Evolutionary conservation across 768 basidiomycete species (phyloP).

Genomic region (Boletales sp.): DNA sequence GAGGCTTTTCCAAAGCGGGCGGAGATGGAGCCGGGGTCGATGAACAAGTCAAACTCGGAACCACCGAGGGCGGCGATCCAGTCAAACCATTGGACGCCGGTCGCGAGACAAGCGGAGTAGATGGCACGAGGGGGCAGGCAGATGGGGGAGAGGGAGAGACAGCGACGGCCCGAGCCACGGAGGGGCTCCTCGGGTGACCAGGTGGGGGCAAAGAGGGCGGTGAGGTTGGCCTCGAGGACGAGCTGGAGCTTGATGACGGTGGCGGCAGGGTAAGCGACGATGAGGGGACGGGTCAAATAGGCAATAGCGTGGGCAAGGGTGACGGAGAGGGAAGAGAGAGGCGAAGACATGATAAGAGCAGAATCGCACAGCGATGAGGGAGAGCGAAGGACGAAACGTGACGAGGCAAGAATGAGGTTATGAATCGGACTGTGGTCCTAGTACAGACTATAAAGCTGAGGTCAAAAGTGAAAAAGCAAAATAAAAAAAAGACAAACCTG

Average conservation of each 20-base stretch:
- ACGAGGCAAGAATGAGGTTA: conserved; percentile 19
- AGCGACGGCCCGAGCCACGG: conserved; percentile 68
- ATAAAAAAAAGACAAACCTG: conserved; percentile 18
- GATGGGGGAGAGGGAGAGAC: conserved; percentile 66
- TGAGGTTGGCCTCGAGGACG: conserved; percentile 70
- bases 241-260: conserved; percentile 68
- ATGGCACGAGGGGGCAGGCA: conserved; percentile 69
- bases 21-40: conserved; percentile 77
- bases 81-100: conserved; percentile 75
- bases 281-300: conserved; percentile 68
- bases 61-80: conserved; percentile 73
- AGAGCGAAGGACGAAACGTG: conserved; percentile 23
- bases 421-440: conserved; percentile 24
- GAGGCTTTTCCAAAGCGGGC: conserved; percentile 50
- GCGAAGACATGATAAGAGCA: conserved; percentile 23
- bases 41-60: conserved; percentile 72
- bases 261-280: conserved; percentile 51
- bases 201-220: conserved; percentile 59
- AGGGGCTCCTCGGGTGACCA: conserved; percentile 66
- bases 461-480: conserved; percentile 7
- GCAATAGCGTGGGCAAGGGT: conserved; percentile 72
- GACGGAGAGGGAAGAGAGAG: conserved; percentile 53
- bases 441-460: conserved; percentile 14
- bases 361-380: conserved; percentile 32
- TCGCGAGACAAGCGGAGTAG: conserved; percentile 65